Evolutionary conservation across 306 rosid genomes (phyloP).

Genomic region (Senna siamea): DNA sequence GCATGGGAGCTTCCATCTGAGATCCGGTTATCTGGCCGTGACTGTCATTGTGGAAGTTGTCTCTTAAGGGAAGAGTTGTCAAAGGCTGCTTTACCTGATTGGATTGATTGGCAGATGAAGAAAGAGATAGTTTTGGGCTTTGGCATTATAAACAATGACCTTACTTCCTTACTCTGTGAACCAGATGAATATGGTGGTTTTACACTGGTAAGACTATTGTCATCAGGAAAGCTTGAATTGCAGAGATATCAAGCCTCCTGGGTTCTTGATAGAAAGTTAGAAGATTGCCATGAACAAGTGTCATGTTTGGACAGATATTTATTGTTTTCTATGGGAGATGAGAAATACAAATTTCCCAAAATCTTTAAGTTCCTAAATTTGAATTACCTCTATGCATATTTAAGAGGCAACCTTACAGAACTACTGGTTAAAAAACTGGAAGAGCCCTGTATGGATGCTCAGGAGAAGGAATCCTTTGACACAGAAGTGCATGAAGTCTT

Average conservation of each 20-base stretch:
- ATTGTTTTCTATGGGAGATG: constrained; percentile 42
- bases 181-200: constrained; percentile 68
- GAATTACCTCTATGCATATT: constrained; percentile 54
- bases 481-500: constrained; percentile 55
- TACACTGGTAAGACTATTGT: constrained; percentile 64
- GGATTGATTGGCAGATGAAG: constrained; percentile 79
- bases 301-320: constrained; percentile 46
- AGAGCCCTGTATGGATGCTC: constrained; percentile 9
- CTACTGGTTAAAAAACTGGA: constrained; percentile 40
- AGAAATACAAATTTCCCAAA: constrained; percentile 51
- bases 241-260: constrained; percentile 66
- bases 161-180: constrained; percentile 52
- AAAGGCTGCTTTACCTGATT: constrained; percentile 67
- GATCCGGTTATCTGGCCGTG: constrained; percentile 50
- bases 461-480: constrained; percentile 34
- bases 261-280: constrained; percentile 37
- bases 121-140: constrained; percentile 74
- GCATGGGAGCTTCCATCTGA: constrained; percentile 77
- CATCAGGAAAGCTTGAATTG: constrained; percentile 70
- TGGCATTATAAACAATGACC: constrained; percentile 52
- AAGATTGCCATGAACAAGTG: constrained; percentile 41
- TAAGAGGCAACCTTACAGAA: constrained; percentile 52
- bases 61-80: constrained; percentile 59
- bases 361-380: constrained; percentile 51
- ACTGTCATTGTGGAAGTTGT: constrained; percentile 64